A percentile compares a stretch with the other conserved stretches of the same genome.
Conservation (phyloP, 2,329 filamentous ascomycete species). For the Pyrenochaeta sp. region DNA sequence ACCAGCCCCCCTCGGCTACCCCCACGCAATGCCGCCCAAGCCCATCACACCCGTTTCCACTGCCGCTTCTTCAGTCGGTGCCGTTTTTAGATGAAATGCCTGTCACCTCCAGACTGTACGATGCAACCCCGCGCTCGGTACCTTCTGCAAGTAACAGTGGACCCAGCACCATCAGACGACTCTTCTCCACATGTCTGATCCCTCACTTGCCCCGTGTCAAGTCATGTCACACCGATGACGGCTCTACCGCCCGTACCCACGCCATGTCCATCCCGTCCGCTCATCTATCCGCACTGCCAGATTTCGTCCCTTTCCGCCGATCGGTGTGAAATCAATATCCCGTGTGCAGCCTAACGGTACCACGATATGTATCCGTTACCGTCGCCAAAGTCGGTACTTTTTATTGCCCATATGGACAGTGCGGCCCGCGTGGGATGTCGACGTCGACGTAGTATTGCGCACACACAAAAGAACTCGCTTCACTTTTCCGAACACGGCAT, state of each 20-base stretch:
- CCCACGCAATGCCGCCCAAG: slow-evolving; percentile 11
- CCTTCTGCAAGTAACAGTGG: not conserved
- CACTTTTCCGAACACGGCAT: no score
- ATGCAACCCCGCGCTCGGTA: not conserved
- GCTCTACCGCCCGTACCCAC: slow-evolving; percentile 13
- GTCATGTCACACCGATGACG: slow-evolving; percentile 24
- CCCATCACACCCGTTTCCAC: no score
- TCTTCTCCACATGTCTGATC: not conserved
- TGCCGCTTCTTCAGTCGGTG: no score
- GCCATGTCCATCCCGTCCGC: slow-evolving; percentile 15
- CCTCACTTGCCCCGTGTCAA: slow-evolving; percentile 4
- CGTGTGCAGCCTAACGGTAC: no score
- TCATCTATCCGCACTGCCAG: slow-evolving; percentile 20
- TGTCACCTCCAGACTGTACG: no score
- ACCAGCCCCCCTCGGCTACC: slow-evolving; percentile 9
- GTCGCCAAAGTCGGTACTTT: no score
- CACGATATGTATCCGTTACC: no score
- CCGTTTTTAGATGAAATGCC: no score
- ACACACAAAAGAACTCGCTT: no score
- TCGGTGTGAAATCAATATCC: slow-evolving; percentile 3
- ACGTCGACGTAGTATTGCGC: no score
- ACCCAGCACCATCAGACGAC: not conserved
- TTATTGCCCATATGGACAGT: no score
- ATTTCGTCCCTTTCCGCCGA: slow-evolving; percentile 3
- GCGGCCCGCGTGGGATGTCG: no score